phyloP scores from a whole-genome alignment of 225 moss, liverwort and hornwort genomes.

The Marchantia paleacea region DNA sequence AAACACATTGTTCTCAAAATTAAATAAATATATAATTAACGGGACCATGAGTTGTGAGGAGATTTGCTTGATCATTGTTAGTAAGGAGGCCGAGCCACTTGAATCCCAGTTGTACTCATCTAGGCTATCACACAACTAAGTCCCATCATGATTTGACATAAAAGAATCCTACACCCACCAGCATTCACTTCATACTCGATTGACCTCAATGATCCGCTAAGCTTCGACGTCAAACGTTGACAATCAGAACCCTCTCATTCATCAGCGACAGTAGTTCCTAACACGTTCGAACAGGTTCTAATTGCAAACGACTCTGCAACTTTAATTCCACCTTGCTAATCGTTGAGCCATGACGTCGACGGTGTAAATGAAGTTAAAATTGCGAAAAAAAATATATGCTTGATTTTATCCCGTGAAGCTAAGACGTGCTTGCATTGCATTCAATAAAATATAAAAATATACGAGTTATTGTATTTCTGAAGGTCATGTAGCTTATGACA shows the following conservation, averaged over 20 bases:
- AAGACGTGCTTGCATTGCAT: no score
- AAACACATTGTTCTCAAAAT: no score
- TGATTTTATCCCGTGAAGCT: no score
- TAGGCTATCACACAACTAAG: no score
- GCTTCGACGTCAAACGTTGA: neutral
- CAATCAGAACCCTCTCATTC: neutral
- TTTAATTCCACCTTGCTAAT: neutral
- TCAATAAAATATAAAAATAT: no score
- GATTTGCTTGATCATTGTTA: no score
- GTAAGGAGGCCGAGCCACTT: no score
- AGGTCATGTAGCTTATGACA: no score
- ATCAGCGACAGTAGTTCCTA: neutral
- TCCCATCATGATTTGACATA: neutral
- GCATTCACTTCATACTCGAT: neutral
- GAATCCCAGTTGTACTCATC: no score
- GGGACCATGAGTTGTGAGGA: no score
- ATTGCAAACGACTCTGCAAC: neutral
- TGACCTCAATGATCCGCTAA: neutral
- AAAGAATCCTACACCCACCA: constrained; percentile 3
- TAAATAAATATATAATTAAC: no score
- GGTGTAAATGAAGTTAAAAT: neutral
- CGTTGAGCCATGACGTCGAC: neutral
- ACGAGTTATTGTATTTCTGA: no score
- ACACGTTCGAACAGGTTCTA: neutral
- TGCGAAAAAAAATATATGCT: neutral